Evolutionary conservation across 2,329 filamentous ascomycete species (phyloP), one percentile per base, ranked within the genome.

Genomic region (Metarhizium guizhouense): DNA sequence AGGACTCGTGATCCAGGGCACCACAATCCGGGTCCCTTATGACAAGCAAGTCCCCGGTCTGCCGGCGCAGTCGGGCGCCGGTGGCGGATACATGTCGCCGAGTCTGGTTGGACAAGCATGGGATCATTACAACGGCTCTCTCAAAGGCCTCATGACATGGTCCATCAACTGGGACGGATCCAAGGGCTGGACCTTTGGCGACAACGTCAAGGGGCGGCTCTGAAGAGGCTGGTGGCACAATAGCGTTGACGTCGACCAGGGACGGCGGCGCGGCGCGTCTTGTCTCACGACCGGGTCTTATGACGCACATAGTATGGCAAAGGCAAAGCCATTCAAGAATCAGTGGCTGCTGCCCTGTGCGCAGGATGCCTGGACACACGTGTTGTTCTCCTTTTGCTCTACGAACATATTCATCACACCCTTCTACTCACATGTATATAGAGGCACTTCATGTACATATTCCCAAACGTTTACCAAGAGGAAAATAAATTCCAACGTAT

Each of bases 131-230:
- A 61, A 58, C 38, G 67, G 67, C 8, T 52, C 59, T 20, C 62
- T 70, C 49, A 70, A 70, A 58, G 68, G 68, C 6, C 25, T 70
- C 51, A 70, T 70, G 68, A 70, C 68, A 2, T 70, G 68, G 68
- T 70, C 68, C 7, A 68, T 70, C 57, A 70, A 70, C 62, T 70
- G 68, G 68, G 68, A 70, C 51, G 68, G 67, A 10, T 68, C 68
- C 11, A 65, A 65, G 55, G 58, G 55, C 53, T 70, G 68, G 68
- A 65, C 66, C 1, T 70, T 70, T 56, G 64, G 59, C n/a, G 62
- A 70, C 55, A 70, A 68, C 42, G 38, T 68, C 5, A 62, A 65
- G 55, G 32, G 30, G 4, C 53, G 56, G 5, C 54, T 61, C 10
- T 59, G 59, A 38, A 7, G 20, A 25, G 18, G 43, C n/a, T 25